A percentile compares a stretch with the other conserved stretches of the same genome.
Conservation (phyloP, 2,329 filamentous ascomycete genomes). For the Trichoderma citrinoviride region DNA sequence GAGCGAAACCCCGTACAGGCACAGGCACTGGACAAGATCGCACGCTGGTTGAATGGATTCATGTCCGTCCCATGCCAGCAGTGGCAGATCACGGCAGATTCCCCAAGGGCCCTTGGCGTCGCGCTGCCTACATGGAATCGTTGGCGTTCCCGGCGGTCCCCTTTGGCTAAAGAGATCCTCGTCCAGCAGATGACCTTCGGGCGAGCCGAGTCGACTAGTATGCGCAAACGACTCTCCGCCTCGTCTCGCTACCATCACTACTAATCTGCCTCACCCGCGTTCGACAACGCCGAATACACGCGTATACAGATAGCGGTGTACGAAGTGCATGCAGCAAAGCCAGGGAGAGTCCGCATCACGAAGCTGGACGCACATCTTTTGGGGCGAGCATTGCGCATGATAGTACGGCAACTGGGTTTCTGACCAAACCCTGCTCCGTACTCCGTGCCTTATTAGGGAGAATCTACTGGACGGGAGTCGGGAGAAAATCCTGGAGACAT, state of each 20-base stretch:
- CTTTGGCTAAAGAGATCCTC: background rate
- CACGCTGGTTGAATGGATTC: background rate
- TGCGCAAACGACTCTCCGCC: background rate
- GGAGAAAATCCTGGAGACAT: background rate
- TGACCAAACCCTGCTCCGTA: background rate
- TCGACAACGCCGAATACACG: background rate
- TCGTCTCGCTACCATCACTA: background rate
- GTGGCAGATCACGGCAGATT: conserved; percentile 7
- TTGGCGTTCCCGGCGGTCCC: background rate
- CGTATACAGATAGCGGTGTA: conserved; percentile 6
- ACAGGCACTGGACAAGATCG: too few species aligned
- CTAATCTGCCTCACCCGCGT: background rate
- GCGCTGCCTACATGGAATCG: background rate
- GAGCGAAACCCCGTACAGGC: too few species aligned
- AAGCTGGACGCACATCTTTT: background rate
- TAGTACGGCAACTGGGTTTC: background rate
- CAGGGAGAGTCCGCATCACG: background rate
- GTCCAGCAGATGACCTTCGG: background rate
- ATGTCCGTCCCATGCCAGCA: background rate
- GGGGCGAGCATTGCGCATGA: background rate
- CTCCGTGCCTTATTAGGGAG: background rate
- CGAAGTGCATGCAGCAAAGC: background rate
- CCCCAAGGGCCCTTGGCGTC: background rate
- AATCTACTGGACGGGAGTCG: background rate
- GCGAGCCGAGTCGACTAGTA: background rate